Evolutionary conservation across 2,329 filamentous ascomycete genomes (phyloP).

Genomic region (Trichothecium roseum): DNA sequence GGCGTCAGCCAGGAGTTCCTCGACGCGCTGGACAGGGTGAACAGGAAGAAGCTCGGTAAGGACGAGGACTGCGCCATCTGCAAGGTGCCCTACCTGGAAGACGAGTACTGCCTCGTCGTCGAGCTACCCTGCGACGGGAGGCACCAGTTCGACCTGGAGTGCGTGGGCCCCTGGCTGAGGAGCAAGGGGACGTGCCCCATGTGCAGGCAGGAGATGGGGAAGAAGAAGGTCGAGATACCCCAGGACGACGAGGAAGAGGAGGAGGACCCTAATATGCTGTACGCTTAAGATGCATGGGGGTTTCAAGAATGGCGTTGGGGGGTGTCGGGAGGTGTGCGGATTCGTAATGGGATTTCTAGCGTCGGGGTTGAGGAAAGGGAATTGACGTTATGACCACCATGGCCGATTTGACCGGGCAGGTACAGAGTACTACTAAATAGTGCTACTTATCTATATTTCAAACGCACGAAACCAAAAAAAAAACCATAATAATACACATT

Average conservation of each 20-base stretch:
- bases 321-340: background rate
- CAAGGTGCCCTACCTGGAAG: conserved; percentile 50
- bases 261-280: conserved; percentile 40
- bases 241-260: conserved; percentile 39
- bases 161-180: conserved; percentile 54
- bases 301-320: conserved; percentile 5
- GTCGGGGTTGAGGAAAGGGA: too few species aligned
- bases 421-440: too few species aligned
- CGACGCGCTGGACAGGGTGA: conserved; percentile 48
- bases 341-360: background rate
- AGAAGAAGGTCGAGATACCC: conserved; percentile 36
- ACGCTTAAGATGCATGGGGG: conserved; percentile 15
- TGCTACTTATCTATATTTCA: too few species aligned
- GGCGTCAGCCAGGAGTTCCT: conserved; percentile 51
- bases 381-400: too few species aligned
- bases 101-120: conserved; percentile 52
- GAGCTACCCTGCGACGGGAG: conserved; percentile 49
- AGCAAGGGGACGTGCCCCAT: conserved; percentile 55
- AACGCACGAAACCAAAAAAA: too few species aligned
- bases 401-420: too few species aligned
- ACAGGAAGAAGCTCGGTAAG: conserved; percentile 33
- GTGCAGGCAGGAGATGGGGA: conserved; percentile 49
- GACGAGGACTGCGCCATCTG: conserved; percentile 54
- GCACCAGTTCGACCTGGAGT: conserved; percentile 57
- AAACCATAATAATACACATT: too few species aligned